Conservation (phyloP, 148 eudicot species). For the Linanthus parryae region DNA sequence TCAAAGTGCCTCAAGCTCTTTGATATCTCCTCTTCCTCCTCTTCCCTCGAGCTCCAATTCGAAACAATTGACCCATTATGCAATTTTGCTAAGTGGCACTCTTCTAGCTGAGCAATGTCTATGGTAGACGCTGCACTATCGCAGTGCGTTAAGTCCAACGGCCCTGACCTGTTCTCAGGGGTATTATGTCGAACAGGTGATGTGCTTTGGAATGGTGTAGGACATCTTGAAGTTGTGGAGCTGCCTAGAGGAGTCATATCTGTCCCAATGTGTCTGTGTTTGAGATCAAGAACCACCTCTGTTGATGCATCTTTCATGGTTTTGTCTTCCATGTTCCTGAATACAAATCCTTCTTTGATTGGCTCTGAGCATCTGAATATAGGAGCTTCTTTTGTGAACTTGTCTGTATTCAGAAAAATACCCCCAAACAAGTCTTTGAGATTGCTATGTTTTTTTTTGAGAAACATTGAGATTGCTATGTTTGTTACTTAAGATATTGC, state of each 20-base stretch:
- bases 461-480: too few species aligned
- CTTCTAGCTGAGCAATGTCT: constrained; percentile 47
- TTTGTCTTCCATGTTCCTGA: constrained; percentile 35
- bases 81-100: constrained; percentile 67
- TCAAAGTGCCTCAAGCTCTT: constrained; percentile 93
- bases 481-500: too few species aligned
- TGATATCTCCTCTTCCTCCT: constrained; percentile 89
- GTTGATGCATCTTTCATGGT: too few species aligned
- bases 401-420: too few species aligned
- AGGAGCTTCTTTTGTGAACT: constrained; percentile 51
- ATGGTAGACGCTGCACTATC: constrained; percentile 12
- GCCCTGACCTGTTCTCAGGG: constrained; percentile 67
- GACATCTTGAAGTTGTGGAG: constrained; percentile 76
- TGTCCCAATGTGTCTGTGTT: constrained; percentile 78
- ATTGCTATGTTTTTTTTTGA: too few species aligned
- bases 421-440: too few species aligned
- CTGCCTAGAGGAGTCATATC: constrained; percentile 93
- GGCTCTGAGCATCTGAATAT: constrained; percentile 41
- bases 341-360: constrained; percentile 54
- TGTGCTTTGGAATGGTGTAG: constrained; percentile 57
- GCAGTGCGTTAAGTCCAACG: constrained; percentile 24
- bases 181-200: constrained; percentile 84
- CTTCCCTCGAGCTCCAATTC: constrained; percentile 83
- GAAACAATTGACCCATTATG: constrained; percentile 44
- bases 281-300: constrained; percentile 35